Evolutionary conservation across 2,329 filamentous ascomycete genomes (phyloP).

Genomic region (Chaetomiaceae sp.): DNA sequence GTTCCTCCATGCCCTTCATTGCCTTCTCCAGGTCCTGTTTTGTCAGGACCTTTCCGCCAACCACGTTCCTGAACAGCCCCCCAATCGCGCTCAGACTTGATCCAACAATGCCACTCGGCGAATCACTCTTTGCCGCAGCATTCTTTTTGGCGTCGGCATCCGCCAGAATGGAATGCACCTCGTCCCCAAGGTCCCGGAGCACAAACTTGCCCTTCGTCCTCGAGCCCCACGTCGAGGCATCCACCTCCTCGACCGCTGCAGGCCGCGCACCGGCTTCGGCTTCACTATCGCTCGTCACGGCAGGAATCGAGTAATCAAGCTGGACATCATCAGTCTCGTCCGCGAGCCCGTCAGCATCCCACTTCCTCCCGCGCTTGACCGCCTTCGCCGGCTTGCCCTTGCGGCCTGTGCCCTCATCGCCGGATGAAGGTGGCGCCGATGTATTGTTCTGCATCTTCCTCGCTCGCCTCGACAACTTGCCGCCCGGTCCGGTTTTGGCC

Average conservation of each 20-base stretch:
- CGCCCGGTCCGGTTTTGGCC: slow-evolving; percentile 68
- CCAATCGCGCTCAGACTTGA: slow-evolving; percentile 78
- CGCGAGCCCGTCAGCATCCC: slow-evolving; percentile 84
- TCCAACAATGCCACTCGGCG: slow-evolving; percentile 64
- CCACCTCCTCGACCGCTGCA: slow-evolving; percentile 66
- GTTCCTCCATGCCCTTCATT: slow-evolving; percentile 93
- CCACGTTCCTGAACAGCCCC: slow-evolving; percentile 87
- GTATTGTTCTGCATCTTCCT: slow-evolving; percentile 65
- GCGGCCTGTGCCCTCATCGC: slow-evolving; percentile 67
- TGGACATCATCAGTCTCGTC: slow-evolving; percentile 76
- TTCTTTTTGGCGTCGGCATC: slow-evolving; percentile 66
- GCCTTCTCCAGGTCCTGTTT: slow-evolving; percentile 87
- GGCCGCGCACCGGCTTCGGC: slow-evolving; percentile 46
- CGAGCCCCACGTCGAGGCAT: slow-evolving; percentile 77
- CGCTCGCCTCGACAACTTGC: slow-evolving; percentile 75
- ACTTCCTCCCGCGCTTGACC: slow-evolving; percentile 81
- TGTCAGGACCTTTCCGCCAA: slow-evolving; percentile 89
- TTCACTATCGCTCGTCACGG: slow-evolving; percentile 50
- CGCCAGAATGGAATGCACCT: slow-evolving; percentile 85
- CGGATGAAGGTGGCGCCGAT: slow-evolving; percentile 67
- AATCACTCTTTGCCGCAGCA: slow-evolving; percentile 39
- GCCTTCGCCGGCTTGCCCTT: slow-evolving; percentile 56
- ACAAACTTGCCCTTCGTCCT: slow-evolving; percentile 91
- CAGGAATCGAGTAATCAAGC: slow-evolving; percentile 81
- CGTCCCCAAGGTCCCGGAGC: slow-evolving; percentile 85